phyloP scores from a whole-genome alignment of 1,139 yeast genomes.

The Blastobotrys arbuscula region DNA sequence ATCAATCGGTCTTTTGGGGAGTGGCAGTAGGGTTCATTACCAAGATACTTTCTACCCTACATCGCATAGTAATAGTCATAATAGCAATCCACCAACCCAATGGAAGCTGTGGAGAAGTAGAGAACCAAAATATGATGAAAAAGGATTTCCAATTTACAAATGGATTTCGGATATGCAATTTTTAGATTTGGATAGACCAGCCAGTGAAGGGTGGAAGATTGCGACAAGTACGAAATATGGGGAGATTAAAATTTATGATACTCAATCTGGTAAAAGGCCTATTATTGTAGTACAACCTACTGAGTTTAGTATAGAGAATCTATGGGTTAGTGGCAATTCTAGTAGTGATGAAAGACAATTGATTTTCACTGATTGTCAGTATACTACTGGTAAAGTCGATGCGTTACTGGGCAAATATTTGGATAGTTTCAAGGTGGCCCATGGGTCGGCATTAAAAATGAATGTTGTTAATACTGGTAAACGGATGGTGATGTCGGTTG shows the following conservation, averaged over 20 bases:
- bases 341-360: conserved; percentile 16
- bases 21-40: background rate
- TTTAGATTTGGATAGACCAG: conserved; percentile 26
- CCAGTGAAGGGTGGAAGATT: conserved; percentile 27
- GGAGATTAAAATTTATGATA: conserved; percentile 32
- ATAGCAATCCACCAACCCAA: background rate
- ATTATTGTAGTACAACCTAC: conserved; percentile 27
- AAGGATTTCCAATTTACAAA: conserved; percentile 17
- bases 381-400: conserved; percentile 24
- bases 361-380: conserved; percentile 28
- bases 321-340: conserved; percentile 19
- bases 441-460: conserved; percentile 20
- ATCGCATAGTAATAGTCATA: background rate
- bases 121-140: conserved; percentile 11
- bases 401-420: conserved; percentile 18
- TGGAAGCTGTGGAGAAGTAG: conserved; percentile 29
- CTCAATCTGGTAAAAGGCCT: conserved; percentile 28
- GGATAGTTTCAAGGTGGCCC: conserved; percentile 22
- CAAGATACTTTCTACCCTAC: background rate
- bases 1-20: background rate
- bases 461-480: conserved; percentile 13
- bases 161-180: conserved; percentile 35
- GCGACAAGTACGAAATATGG: conserved; percentile 32
- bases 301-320: conserved; percentile 27
- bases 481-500: conserved; percentile 41